phyloP scores from a whole-genome alignment of 1,139 yeast species.

The Blastobotrys proliferans region DNA sequence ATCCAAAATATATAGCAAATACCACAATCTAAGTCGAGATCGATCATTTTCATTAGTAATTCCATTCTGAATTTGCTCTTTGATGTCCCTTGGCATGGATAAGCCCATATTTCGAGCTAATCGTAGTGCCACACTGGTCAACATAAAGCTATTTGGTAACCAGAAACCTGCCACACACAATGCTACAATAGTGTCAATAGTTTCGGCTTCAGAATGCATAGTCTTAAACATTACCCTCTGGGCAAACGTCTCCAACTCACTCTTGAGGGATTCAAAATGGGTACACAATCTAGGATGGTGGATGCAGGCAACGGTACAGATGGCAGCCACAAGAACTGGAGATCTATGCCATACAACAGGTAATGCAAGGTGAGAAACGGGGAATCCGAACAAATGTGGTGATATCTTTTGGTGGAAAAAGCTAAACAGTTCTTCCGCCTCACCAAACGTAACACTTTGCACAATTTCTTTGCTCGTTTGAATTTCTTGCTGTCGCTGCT shows the following conservation, averaged over 20 bases:
- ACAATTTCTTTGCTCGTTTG: not conserved
- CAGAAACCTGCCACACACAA: constrained; percentile 65
- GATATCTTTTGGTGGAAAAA: constrained; percentile 56
- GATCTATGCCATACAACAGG: constrained; percentile 53
- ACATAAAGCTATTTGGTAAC: constrained; percentile 62
- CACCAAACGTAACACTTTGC: constrained; percentile 27
- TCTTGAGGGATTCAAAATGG: constrained; percentile 41
- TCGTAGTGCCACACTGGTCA: constrained; percentile 64
- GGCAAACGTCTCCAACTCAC: constrained; percentile 45
- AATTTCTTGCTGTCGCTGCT: not conserved
- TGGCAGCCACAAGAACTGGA: constrained; percentile 58
- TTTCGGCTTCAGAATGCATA: constrained; percentile 43
- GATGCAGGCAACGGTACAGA: constrained; percentile 59
- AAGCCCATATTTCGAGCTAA: constrained; percentile 55
- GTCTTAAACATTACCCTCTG: constrained; percentile 42
- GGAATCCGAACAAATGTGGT: constrained; percentile 65
- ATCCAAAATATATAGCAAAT: constrained; percentile 60
- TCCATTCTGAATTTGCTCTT: constrained; percentile 6
- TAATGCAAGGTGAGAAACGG: constrained; percentile 48
- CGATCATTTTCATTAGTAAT: constrained; percentile 32
- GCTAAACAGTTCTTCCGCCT: constrained; percentile 49
- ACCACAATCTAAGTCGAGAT: constrained; percentile 60
- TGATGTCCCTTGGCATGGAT: constrained; percentile 27
- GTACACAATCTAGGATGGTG: constrained; percentile 49
- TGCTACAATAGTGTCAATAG: constrained; percentile 59